These are phyloP conservation scores for Fusarium cyanostomum DNA, from an alignment of 2,329 filamentous ascomycete species.

Conservation along the genomic window DNA sequence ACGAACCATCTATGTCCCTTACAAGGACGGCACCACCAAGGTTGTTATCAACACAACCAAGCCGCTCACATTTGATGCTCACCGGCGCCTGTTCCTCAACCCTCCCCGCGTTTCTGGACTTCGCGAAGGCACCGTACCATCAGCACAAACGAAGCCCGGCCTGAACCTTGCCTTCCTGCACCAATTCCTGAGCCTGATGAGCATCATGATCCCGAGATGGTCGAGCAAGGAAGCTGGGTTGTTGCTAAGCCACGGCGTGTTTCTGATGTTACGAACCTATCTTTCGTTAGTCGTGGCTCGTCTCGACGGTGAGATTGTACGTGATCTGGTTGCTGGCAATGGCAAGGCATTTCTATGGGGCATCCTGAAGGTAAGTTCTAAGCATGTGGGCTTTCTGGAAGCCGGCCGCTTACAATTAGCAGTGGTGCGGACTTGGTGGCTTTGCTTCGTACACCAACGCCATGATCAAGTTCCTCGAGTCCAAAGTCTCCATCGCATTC, in stretches of 20 bases:
- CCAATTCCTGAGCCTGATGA: slow-evolving; percentile 94
- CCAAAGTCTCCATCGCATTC: slow-evolving; percentile 98
- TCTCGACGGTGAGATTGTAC: slow-evolving; percentile 93
- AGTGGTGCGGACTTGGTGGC: slow-evolving; percentile 93
- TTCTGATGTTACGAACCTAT: slow-evolving; percentile 92
- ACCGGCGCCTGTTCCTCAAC: slow-evolving; percentile 90
- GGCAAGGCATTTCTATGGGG: slow-evolving; percentile 89
- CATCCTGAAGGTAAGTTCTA: slow-evolving; percentile 72
- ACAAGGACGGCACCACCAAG: slow-evolving; percentile 86
- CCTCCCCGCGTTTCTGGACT: slow-evolving; percentile 85
- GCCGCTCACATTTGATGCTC: slow-evolving; percentile 93
- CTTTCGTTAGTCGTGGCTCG: slow-evolving; percentile 92
- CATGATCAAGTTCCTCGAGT: slow-evolving; percentile 98
- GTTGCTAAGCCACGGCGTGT: slow-evolving; percentile 86
- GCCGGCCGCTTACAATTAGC: slow-evolving; percentile 9
- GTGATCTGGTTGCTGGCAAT: slow-evolving; percentile 94
- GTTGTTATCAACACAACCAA: slow-evolving; percentile 93
- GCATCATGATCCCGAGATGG: slow-evolving; percentile 97
- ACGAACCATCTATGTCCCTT: slow-evolving; percentile 93
- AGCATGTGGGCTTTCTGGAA: not conserved
- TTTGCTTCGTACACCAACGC: slow-evolving; percentile 97
- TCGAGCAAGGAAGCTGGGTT: slow-evolving; percentile 94
- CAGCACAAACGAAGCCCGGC: slow-evolving; percentile 90
- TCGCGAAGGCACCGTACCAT: slow-evolving; percentile 78
- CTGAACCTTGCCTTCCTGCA: slow-evolving; percentile 96